phyloP scores from a whole-genome alignment of 768 basidiomycete genomes.

The Tricholoma saponaceum region DNA sequence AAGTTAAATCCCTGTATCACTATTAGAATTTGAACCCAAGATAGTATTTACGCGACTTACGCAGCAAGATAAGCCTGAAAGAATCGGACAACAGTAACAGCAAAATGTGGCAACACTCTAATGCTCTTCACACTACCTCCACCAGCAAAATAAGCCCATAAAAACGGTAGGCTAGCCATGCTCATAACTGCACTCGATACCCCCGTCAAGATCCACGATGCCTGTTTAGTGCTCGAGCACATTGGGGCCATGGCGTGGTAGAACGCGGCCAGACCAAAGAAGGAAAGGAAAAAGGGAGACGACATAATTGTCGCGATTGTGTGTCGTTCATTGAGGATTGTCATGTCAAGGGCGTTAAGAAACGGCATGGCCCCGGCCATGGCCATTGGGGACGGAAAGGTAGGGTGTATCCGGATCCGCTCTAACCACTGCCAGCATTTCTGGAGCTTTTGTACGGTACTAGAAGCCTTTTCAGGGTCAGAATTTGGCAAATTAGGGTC shows the following conservation, averaged over 20 bases:
- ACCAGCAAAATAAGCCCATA: conserved; percentile 11
- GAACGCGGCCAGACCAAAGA: conserved; percentile 12
- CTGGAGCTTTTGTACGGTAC: not conserved
- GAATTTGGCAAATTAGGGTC: not conserved
- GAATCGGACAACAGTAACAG: conserved; percentile 6
- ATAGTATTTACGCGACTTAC: not conserved
- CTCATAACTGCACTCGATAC: conserved; percentile 10
- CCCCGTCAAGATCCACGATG: conserved; percentile 44
- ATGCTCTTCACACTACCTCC: conserved; percentile 10
- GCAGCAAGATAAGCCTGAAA: conserved; percentile 15
- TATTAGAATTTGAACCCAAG: conserved; percentile 19
- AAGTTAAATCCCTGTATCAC: conserved; percentile 42
- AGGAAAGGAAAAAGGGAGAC: conserved; percentile 12
- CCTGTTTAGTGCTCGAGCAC: conserved; percentile 35
- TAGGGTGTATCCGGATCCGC: not conserved
- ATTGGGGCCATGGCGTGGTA: conserved; percentile 27
- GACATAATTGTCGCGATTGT: not conserved
- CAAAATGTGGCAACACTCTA: conserved; percentile 3
- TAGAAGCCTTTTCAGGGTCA: not conserved
- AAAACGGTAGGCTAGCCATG: conserved; percentile 10
- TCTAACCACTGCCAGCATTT: not conserved
- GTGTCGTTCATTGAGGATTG: not conserved
- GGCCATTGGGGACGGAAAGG: not conserved
- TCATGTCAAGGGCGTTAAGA: not conserved
- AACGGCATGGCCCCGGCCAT: not conserved